Conservation (phyloP, 73 alveolate species). For the Paraurostyla sp. region DNA sequence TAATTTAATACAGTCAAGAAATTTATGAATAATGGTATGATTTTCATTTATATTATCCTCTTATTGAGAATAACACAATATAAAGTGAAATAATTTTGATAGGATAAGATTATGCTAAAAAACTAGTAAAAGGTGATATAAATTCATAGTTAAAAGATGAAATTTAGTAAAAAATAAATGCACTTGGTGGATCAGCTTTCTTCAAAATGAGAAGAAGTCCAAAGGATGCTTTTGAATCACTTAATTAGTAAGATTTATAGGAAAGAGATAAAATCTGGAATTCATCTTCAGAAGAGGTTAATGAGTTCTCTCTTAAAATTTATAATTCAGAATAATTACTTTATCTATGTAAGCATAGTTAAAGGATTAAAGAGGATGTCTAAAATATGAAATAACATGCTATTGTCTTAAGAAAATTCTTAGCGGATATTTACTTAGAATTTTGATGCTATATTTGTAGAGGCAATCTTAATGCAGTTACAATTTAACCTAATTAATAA, state of each 20-base stretch:
- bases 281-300: background rate
- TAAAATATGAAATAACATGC: background rate
- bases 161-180: background rate
- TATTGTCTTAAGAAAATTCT: constrained; percentile 12
- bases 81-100: background rate
- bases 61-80: background rate
- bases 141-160: background rate
- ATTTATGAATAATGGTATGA: background rate
- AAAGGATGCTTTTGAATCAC: constrained; percentile 10
- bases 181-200: constrained; percentile 15
- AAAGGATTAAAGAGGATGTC: constrained; percentile 12
- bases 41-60: background rate
- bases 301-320: background rate
- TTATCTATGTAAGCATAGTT: background rate
- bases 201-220: constrained; percentile 40
- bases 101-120: background rate
- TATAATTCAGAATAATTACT: background rate
- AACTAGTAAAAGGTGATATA: background rate
- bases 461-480: constrained; percentile 26
- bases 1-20: background rate
- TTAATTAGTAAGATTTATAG: background rate
- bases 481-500: constrained; percentile 13
- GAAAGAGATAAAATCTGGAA: background rate
- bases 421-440: background rate
- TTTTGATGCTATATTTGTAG: constrained; percentile 34